Evolutionary conservation across 106 monocot genomes (phyloP), one percentile per base, ranked within the genome.

Genomic region (Allium sativum): DNA sequence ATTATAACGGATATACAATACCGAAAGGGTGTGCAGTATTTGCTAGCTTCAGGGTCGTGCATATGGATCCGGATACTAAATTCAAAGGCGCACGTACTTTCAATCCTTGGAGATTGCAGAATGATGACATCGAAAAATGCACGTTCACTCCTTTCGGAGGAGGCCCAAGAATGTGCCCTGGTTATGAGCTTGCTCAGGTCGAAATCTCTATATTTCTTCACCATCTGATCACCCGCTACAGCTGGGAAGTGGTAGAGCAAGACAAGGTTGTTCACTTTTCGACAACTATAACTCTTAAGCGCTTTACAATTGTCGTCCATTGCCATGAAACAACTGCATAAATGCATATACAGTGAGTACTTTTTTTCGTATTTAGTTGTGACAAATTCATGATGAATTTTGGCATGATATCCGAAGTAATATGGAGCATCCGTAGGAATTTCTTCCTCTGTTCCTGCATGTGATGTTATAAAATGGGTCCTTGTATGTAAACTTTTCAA

Each of bases 11-110:
- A 14, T 90, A 90, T 69, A 80, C 53, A 1, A 95, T 95, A 55
- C 95, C 84, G 10, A 90, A 95, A 70, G 95, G 95, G 1, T 95
- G 87, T 71, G 90, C 84, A 69, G 74, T 95, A 40, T 95, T 95
- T 52, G 75, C 90, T 41, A 90, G 90, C 0, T 90, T 95, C 46
- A 61, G 95, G 48, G 90, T 81, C 0, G 90, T 90, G 17, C 95
- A 95, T 61, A 72, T 95, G 43, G 79, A 90, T 55, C 61, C 56
- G 0, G 70, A 81, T 15, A 31, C 31, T 13, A 56, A 90, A 68
- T 90, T 74, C 54, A 55, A 78, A 45, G 87, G 82, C 64, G 90
- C 90, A 13, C 69, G 87, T 9, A 84, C 77, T 43, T 95, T 95
- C 56, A 76, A 95, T 72, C 95, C 95, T 9, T 95, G 86, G 90